Evolutionary conservation across 176 grass and related monocot genomes (phyloP), one percentile per base, ranked within the genome.

Genomic region (Carex kokanica): DNA sequence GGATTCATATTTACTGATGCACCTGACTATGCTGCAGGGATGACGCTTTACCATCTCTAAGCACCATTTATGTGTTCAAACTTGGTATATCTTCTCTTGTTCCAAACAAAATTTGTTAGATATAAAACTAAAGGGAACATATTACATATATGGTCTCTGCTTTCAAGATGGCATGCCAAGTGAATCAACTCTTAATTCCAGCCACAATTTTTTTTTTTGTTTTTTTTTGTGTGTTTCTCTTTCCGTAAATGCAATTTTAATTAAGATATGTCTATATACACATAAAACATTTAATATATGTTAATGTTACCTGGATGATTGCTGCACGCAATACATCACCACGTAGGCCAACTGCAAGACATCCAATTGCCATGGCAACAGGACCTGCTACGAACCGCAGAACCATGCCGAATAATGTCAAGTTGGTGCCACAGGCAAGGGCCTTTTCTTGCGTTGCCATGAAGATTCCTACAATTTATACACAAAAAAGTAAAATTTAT

Each of bases 391-490:
- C 15, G 45, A 89, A 89, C 58, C 68, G 52, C 13, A 89, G 21
- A 8, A 54, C 12, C 87, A 89, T 86, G 7, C 83, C 83, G 16
- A 89, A 17, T 8, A 69, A 21, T 2, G 83, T 83, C 57, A 82
- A 49, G 16, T 24, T 67, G 13, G 43, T 55, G 13, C 83, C 87
- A 36, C 87, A 89, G 1, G 78, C 45, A 3, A 89, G 40, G 12
- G 81, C 41, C 83, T 85, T 89, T 25, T 86, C 78, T 86, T 89
- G 87, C 80, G 75, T 21, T n/a, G 87, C 87, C 87, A 86, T 89
- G 67, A 89, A 89, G 23, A 89, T 20, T 9, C 87, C 87, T 89
- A 31, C 9, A 40, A 57, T 54, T 60, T 60, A 60, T 8, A 60
- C 18, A 38, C 2, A 40, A 59, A 59, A 59, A 59, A n/a, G n/a